Conservation (phyloP, 23 red algal species). For the Gracilaria domingensis region DNA sequence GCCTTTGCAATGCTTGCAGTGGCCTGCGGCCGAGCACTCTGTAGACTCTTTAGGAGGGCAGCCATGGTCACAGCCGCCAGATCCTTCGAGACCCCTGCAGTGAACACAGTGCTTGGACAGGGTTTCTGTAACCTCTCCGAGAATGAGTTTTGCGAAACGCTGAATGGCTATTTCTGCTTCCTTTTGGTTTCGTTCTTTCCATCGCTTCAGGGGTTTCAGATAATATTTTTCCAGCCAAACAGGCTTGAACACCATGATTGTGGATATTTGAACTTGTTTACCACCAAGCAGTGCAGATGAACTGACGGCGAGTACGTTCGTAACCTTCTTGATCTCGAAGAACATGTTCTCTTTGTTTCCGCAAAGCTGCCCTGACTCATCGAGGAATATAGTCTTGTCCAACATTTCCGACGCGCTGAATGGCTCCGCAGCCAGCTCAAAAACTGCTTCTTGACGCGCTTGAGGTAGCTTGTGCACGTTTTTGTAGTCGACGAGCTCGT, state of each 20-base stretch:
- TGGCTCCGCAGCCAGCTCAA: neutral
- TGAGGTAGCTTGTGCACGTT: constrained; percentile 28
- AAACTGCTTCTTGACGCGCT: constrained; percentile 10
- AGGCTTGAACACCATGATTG: constrained; percentile 10
- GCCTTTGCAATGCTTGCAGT: constrained; percentile 1
- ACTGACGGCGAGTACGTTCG: neutral
- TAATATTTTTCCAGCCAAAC: neutral
- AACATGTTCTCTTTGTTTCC: neutral
- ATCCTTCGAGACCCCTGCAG: neutral
- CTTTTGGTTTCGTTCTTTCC: neutral
- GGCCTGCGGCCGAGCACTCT: neutral
- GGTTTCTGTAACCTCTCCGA: constrained; percentile 4
- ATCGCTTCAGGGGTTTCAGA: neutral
- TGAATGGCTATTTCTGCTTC: too few relatives aligned
- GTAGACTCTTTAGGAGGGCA: neutral
- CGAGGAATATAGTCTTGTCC: constrained; percentile 19
- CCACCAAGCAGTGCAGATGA: constrained; percentile 10
- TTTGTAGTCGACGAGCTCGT: constrained; percentile 7
- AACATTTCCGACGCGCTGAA: constrained; percentile 19
- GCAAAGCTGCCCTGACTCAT: neutral
- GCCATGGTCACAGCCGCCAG: neutral
- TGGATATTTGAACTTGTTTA: constrained; percentile 12
- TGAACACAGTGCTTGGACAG: constrained; percentile 13
- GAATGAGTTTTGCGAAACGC: neutral
- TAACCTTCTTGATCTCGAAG: constrained; percentile 5